Conservation (phyloP, 169 alveolate species). For the Plasmodium chabaudi region DNA sequence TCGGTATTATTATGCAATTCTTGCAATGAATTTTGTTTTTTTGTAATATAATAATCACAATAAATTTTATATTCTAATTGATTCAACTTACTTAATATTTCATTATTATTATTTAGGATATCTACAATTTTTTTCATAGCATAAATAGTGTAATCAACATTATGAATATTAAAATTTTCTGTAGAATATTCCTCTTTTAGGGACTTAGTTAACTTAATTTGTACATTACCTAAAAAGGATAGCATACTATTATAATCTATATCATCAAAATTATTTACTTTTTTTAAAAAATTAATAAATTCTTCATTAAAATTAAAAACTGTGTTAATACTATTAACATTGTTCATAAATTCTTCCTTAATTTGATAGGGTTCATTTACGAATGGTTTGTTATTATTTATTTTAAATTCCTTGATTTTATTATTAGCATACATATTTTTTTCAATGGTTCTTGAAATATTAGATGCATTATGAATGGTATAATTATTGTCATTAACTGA, state of each 20-base stretch:
- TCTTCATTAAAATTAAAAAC: conserved; percentile 71
- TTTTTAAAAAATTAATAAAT: conserved; percentile 36
- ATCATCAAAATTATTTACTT: conserved; percentile 53
- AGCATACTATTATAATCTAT: conserved; percentile 66
- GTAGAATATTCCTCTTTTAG: conserved; percentile 26
- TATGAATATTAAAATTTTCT: conserved; percentile 25
- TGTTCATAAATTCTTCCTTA: conserved; percentile 66
- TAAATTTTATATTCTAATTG: conserved; percentile 66
- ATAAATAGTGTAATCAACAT: conserved; percentile 33
- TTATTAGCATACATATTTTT: neutral
- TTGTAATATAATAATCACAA: conserved; percentile 21
- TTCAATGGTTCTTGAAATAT: neutral
- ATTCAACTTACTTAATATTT: conserved; percentile 62
- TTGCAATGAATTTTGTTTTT: neutral
- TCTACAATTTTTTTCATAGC: conserved; percentile 59
- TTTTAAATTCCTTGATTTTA: neutral
- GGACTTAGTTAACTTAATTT: conserved; percentile 20
- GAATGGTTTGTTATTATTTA: conserved; percentile 11
- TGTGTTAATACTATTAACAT: conserved; percentile 57
- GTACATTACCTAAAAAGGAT: conserved; percentile 44
- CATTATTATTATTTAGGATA: conserved; percentile 66
- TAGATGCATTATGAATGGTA: neutral
- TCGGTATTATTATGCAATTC: conserved; percentile 4
- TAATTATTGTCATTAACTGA: neutral
- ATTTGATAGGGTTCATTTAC: conserved; percentile 51